Evolutionary conservation across 805 yeast genomes (phyloP).

Genomic region (Wickerhamiella bombiphila): DNA sequence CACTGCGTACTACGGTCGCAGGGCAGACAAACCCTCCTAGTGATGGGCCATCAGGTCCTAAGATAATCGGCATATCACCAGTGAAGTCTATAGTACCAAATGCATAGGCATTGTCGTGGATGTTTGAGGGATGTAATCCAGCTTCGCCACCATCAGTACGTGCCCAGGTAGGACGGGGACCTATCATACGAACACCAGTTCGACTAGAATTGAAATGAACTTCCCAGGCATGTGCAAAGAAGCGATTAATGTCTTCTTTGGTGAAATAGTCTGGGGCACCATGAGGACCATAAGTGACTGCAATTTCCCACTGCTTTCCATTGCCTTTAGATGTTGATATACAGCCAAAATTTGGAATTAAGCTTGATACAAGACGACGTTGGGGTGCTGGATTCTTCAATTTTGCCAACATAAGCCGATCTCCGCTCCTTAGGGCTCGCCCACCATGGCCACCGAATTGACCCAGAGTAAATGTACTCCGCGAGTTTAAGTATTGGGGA

Average conservation of each 20-base stretch:
- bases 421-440: conserved; percentile 77
- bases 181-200: conserved; percentile 83
- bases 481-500: conserved; percentile 80
- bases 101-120: conserved; percentile 92
- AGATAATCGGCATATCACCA: conserved; percentile 93
- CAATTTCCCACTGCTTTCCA: conserved; percentile 67
- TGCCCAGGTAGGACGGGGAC: conserved; percentile 95
- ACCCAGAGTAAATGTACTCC: conserved; percentile 90
- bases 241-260: conserved; percentile 52
- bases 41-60: conserved; percentile 94
- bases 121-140: conserved; percentile 91
- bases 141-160: conserved; percentile 93
- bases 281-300: conserved; percentile 92
- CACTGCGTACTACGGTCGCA: conserved; percentile 90
- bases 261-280: conserved; percentile 91
- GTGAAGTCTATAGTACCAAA: conserved; percentile 92
- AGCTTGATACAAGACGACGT: conserved; percentile 25
- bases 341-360: not conserved
- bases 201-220: conserved; percentile 92
- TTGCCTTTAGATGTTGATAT: no score
- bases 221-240: conserved; percentile 70
- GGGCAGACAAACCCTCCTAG: conserved; percentile 94
- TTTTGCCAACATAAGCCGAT: conserved; percentile 66
- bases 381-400: conserved; percentile 45
- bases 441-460: conserved; percentile 86